Evolutionary conservation across 805 yeast species (phyloP), one percentile per base, ranked within the genome.

Genomic region (Hanseniaspora valbyensis): DNA sequence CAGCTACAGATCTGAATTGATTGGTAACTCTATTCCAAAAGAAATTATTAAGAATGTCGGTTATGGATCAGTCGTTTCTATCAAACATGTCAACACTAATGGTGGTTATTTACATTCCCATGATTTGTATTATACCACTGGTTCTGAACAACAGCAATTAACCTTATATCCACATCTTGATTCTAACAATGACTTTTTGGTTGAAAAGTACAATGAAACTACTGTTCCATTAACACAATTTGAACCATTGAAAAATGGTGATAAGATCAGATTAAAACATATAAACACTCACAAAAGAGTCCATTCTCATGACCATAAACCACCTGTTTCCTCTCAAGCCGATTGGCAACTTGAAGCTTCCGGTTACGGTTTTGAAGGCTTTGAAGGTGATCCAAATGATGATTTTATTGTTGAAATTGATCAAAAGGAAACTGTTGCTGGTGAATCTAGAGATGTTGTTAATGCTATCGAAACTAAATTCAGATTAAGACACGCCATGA

Each of bases 31-130:
- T 8, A 75, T 84, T 52, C 90, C 90, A 53, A 63, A 58, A 28
- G 62, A 75, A 52, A 77, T 83, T 33, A 59, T 62, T 36, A 81
- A 84, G 13, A 76, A 78, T 45, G 89, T 84, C 42, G 92, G 92
- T 56, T 77, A 79, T 54, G 82, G 83, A 32, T 83, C 90, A 4
- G 63, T 67, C 8, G 73, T 84, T 26, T 72, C 87, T 33, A 56
- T 84, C 36, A 81, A 82, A 61, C 95, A 84, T 60, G 55, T 76
- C 29, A 77, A 76, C 55, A 81, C 90, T 33, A 74, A 73, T 57
- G 92, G 89, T 56, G 92, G 92, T 44, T 84, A 84, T 65, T 71
- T 84, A 58, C 95, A 84, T 64, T 82, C 90, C n/a, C 95, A 84
- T 65, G 71, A 73, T 52, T 80, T 77, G 59, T 66, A 70, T 57